A percentile compares a stretch with the other conserved stretches of the same genome.
Conservation (phyloP, 108 stramenopile species). For the Nannochloropsis salina region DNA sequence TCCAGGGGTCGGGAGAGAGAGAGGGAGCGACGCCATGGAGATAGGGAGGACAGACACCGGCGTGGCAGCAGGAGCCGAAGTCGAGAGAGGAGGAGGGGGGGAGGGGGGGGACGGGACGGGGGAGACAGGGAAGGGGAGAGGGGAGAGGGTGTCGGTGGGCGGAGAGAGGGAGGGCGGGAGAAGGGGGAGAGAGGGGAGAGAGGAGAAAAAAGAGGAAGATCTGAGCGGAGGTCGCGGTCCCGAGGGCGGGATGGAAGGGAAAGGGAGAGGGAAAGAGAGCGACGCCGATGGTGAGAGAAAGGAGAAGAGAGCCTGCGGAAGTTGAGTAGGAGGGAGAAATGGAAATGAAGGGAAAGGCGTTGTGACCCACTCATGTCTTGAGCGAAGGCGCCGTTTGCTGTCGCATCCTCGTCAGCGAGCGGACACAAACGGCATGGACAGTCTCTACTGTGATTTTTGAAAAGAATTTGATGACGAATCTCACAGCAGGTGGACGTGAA, state of each 20-base stretch:
- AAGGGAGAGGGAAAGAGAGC: not conserved
- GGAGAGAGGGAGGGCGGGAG: not conserved
- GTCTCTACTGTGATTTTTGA: not conserved
- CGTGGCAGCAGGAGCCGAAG: not conserved
- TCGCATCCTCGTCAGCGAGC: no score
- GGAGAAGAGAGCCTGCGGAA: not conserved
- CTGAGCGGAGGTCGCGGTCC: not conserved
- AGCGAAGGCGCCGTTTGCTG: no score
- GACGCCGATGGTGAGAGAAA: not conserved
- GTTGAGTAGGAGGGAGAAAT: not conserved
- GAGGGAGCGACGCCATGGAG: no score
- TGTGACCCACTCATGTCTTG: not conserved
- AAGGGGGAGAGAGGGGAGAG: not conserved
- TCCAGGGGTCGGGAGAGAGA: no score
- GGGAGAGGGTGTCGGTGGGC: not conserved
- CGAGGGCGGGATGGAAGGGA: not conserved
- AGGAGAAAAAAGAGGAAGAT: not conserved
- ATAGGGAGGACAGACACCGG: not conserved
- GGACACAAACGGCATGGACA: not conserved
- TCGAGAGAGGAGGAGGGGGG: not conserved
- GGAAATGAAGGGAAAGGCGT: not conserved
- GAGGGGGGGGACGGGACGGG: not conserved
- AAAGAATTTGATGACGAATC: not conserved
- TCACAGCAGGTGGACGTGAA: not conserved
- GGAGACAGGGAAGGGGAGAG: not conserved